These are phyloP conservation scores for Tetrahymena elliotti DNA, from an alignment of 73 alveolate genomes.

Conservation along the genomic window DNA sequence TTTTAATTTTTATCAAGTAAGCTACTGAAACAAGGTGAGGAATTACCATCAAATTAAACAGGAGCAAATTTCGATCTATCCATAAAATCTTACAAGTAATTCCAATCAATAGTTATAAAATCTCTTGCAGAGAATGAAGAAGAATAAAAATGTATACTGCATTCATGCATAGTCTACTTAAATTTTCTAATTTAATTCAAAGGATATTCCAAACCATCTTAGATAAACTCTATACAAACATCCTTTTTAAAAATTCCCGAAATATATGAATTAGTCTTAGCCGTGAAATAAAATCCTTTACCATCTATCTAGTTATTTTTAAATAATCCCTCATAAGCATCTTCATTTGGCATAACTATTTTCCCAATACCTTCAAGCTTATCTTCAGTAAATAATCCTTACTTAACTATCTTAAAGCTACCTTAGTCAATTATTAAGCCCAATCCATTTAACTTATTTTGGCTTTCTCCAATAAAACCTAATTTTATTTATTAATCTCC, in stretches of 20 bases:
- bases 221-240: not conserved
- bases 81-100: not conserved
- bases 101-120: not conserved
- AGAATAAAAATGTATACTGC: not conserved
- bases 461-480: not conserved
- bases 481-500: not conserved
- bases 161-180: not conserved
- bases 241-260: not conserved
- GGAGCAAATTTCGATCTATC: not conserved
- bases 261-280: not conserved
- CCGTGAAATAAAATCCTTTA: not conserved
- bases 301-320: not conserved
- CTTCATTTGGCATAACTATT: not conserved
- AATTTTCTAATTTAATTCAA: not conserved
- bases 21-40: not conserved
- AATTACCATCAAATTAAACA: not conserved
- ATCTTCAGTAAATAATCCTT: not conserved
- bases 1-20: not conserved
- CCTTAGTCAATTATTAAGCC: not conserved
- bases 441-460: not conserved
- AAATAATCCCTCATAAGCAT: not conserved
- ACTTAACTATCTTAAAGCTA: not conserved
- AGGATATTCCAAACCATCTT: not conserved
- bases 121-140: not conserved
- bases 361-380: not conserved